These are phyloP conservation scores for Tetragonia tetragonoides DNA, from an alignment of 148 eudicot genomes.

Conservation along the genomic window DNA sequence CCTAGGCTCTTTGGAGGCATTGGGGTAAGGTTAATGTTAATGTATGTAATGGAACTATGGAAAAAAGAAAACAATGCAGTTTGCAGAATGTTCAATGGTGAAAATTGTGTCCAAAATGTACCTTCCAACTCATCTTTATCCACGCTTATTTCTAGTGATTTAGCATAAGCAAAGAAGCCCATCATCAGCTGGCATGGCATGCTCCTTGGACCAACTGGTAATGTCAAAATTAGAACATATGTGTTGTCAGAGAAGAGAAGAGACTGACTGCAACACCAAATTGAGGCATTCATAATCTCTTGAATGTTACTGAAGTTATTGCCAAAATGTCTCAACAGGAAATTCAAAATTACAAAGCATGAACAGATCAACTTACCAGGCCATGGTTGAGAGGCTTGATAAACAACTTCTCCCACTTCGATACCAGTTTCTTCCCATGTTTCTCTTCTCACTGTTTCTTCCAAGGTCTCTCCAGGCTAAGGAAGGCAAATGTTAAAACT, in stretches of 20 bases:
- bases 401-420: slow-evolving; percentile 89
- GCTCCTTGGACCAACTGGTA: slow-evolving; percentile 82
- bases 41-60: no score
- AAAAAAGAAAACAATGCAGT: neutral
- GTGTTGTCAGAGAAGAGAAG: neutral
- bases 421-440: slow-evolving; percentile 97
- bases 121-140: slow-evolving; percentile 94
- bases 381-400: slow-evolving; percentile 99
- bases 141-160: slow-evolving; percentile 73
- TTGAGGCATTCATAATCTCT: neutral
- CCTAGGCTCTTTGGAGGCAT: no score
- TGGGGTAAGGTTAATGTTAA: no score
- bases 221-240: neutral
- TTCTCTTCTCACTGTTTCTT: slow-evolving; percentile 98
- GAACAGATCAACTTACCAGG: slow-evolving; percentile 58
- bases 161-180: slow-evolving; percentile 91
- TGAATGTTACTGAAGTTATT: neutral
- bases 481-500: neutral
- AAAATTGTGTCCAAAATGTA: slow-evolving; percentile 16
- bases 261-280: no score
- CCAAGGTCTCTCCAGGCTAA: slow-evolving; percentile 98
- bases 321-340: neutral
- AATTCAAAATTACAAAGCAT: neutral
- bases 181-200: slow-evolving; percentile 98
- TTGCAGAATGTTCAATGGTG: neutral